Evolutionary conservation across 768 basidiomycete species (phyloP).

Genomic region (Lepiota brunneoincarnata): DNA sequence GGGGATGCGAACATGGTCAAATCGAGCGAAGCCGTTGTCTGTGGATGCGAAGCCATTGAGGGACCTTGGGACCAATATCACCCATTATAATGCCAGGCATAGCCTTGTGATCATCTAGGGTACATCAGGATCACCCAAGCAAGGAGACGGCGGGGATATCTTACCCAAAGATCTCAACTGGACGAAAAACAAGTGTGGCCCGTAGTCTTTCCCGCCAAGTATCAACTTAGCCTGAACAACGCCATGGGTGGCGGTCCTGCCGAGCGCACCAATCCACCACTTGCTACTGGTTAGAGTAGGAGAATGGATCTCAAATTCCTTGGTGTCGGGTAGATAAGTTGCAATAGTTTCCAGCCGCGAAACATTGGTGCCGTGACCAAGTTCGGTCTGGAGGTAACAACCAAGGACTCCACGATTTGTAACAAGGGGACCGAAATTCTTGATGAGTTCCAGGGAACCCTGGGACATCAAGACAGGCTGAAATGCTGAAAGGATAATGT

Average conservation of each 20-base stretch:
- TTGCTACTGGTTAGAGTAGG: conserved; percentile 74
- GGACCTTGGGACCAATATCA: conserved; percentile 72
- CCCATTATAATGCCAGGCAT: conserved; percentile 64
- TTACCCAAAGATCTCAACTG: conserved; percentile 63
- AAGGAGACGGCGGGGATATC: conserved; percentile 1
- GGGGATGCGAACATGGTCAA: conserved; percentile 64
- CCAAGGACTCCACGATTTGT: conserved; percentile 60
- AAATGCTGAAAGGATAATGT: conserved; percentile 41
- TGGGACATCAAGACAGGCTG: conserved; percentile 66
- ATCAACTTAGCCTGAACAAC: conserved; percentile 75
- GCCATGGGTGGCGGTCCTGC: conserved; percentile 72
- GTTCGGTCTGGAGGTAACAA: conserved; percentile 76
- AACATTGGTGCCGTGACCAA: conserved; percentile 78
- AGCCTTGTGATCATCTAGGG: conserved; percentile 53
- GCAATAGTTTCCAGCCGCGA: conserved; percentile 70
- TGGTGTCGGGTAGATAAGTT: conserved; percentile 62
- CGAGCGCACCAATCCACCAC: conserved; percentile 81
- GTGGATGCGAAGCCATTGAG: conserved; percentile 43
- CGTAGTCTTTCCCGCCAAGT: conserved; percentile 54
- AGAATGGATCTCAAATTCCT: conserved; percentile 74
- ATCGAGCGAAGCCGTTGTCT: conserved; percentile 71
- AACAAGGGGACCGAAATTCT: conserved; percentile 49
- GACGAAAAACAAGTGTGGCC: conserved; percentile 75
- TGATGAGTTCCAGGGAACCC: conserved; percentile 50
- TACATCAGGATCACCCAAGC: neutral